phyloP scores from a whole-genome alignment of 305 asterid genomes.

The Fraxinus latifolia region DNA sequence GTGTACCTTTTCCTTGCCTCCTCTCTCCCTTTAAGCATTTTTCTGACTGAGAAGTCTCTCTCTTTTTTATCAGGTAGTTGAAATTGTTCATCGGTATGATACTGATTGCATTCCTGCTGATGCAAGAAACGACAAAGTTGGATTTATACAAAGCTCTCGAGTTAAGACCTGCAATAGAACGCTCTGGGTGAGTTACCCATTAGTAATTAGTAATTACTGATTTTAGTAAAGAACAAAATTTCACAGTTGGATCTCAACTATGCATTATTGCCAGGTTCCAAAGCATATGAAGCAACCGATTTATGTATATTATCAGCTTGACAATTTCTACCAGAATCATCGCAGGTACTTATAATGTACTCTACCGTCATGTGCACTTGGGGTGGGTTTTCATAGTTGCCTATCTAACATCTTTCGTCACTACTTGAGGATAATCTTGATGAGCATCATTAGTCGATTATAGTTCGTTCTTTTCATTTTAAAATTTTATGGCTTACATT shows the following conservation, averaged over 20 bases:
- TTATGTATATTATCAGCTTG: constrained; percentile 88
- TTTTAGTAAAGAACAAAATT: neutral
- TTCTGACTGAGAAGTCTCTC: constrained; percentile 24
- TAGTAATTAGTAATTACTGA: constrained; percentile 11
- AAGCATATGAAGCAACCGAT: constrained; percentile 74
- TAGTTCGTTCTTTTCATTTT: neutral
- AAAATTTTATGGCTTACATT: neutral
- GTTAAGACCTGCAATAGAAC: constrained; percentile 60
- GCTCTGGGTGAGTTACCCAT: constrained; percentile 43
- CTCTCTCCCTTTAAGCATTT: constrained; percentile 12
- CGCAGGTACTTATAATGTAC: constrained; percentile 55
- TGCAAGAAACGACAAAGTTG: constrained; percentile 47
- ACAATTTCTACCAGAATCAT: constrained; percentile 85
- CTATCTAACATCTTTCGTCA: neutral
- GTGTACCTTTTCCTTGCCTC: neutral
- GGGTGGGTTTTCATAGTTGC: neutral
- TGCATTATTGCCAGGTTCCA: constrained; percentile 50
- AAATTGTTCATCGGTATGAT: constrained; percentile 78
- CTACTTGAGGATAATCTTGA: neutral
- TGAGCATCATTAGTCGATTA: neutral
- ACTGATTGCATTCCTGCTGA: constrained; percentile 56
- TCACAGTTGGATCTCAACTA: constrained; percentile 15
- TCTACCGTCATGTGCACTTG: neutral
- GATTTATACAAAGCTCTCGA: constrained; percentile 50
- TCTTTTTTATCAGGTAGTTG: constrained; percentile 62